Conservation (phyloP, 140 eudicot species). For the Bidens hawaiensis region DNA sequence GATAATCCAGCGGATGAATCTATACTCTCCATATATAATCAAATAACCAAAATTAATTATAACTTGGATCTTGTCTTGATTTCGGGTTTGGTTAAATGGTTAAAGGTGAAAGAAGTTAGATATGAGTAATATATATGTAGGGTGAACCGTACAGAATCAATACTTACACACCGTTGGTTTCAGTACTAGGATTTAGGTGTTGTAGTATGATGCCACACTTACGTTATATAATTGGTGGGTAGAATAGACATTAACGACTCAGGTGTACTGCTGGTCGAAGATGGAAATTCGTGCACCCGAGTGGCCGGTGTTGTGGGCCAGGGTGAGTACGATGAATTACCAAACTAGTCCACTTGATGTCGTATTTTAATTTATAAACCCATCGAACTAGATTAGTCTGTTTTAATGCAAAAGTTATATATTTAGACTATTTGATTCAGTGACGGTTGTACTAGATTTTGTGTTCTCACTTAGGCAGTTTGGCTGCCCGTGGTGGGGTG, state of each 20-base stretch:
- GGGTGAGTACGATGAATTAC: constrained; percentile 1
- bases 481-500: too few relatives aligned
- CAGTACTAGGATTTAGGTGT: too few relatives aligned
- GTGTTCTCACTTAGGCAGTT: too few relatives aligned
- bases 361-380: too few relatives aligned
- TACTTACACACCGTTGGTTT: constrained; percentile 15
- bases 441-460: too few relatives aligned
- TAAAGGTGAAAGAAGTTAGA: too few relatives aligned
- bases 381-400: too few relatives aligned
- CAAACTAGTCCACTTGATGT: constrained; percentile 8
- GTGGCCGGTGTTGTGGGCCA: too few relatives aligned
- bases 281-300: neutral
- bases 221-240: constrained; percentile 21
- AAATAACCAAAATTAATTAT: too few relatives aligned
- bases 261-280: neutral
- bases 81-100: constrained; percentile 12
- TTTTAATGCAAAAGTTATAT: too few relatives aligned
- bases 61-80: too few relatives aligned
- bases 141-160: constrained; percentile 32
- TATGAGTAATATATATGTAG: constrained; percentile 32
- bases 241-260: constrained; percentile 22
- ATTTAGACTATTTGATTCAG: too few relatives aligned
- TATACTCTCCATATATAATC: constrained; percentile 67
- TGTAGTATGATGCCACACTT: constrained; percentile 20
- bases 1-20: constrained; percentile 73